Evolutionary conservation across 345 rosid genomes (phyloP), one percentile per base, ranked within the genome.

Genomic region (Syzygium aqueum): DNA sequence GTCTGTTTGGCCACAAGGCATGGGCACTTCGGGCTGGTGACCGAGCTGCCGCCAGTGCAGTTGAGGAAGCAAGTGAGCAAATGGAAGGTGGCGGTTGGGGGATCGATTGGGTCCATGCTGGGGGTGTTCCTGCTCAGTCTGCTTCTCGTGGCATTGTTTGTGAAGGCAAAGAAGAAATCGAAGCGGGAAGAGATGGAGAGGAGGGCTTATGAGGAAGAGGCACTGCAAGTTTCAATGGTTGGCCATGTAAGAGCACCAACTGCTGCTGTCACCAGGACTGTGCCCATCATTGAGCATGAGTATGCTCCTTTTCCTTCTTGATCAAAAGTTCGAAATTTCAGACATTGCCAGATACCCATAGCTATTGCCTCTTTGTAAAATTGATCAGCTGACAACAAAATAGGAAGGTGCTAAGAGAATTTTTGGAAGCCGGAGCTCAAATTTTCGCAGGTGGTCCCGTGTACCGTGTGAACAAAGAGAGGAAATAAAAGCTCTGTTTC

Each of bases 191-290:
- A 94, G 88, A 90, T 95, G 94, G 97, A 94, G 90, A 92, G 98
- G 89, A 95, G 97, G 88, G 97, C 97, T 11, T 97, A 95, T 53
- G 98, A 97, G 92, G 99, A 96, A 89, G 98, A 97, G 90, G 99
- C 98, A 63, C 88, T 95, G 33, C 97, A 95, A 90, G 97, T 97
- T 53, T 90, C 99, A 82, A 96, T 97, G 98, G 99, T 95, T 56
- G 98, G 97, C 10, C 98, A 95, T 90, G 89, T 96, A 82, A 94
- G 97, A 85, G 95, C 93, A 88, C 96, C 95, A 5, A 93, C 91
- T 3, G 98, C 99, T n/a, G 63, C 94, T 15, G 94, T 89, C 63
- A 94, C 97, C 84, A 88, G 98, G 84, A 96, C 99, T 28, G 23
- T 88, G 85, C 99, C 98, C 30, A 86, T 87, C 43, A 93, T 96